These are phyloP conservation scores for Stachybotrys chlorohalonatus DNA, from an alignment of 2,329 filamentous ascomycete genomes.

Conservation along the genomic window DNA sequence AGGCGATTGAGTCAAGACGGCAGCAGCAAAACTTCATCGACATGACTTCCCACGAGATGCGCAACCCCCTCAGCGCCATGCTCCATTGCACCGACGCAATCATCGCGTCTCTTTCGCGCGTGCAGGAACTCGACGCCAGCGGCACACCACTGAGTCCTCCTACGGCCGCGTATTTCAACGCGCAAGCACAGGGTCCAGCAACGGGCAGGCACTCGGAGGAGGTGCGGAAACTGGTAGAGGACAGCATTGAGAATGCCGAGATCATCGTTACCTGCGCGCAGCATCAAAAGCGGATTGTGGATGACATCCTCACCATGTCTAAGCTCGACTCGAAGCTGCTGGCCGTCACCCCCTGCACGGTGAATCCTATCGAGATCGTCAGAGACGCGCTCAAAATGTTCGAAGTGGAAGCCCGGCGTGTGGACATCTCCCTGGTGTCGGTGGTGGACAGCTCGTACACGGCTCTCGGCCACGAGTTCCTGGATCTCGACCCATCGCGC, in stretches of 20 bases:
- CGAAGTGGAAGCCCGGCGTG: constrained; percentile 61
- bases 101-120: constrained; percentile 36
- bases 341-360: constrained; percentile 60
- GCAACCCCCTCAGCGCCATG: constrained; percentile 65
- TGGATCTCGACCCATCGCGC: constrained; percentile 62
- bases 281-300: constrained; percentile 73
- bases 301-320: constrained; percentile 64
- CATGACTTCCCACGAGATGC: constrained; percentile 64
- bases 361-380: constrained; percentile 58
- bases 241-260: constrained; percentile 63
- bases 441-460: constrained; percentile 53
- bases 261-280: constrained; percentile 71
- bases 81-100: constrained; percentile 68
- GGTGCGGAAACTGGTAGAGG: constrained; percentile 37
- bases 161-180: constrained; percentile 5
- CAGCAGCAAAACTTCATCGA: constrained; percentile 79
- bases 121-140: constrained; percentile 28
- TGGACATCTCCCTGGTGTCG: constrained; percentile 58
- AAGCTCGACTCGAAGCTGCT: constrained; percentile 71
- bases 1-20: constrained; percentile 49
- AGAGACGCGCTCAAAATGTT: constrained; percentile 68
- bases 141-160: constrained; percentile 13
- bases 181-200: constrained; percentile 1
- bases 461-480: constrained; percentile 51
- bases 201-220: constrained; percentile 19